Conservation (phyloP, 1,284 basidiomycete species). For the Cronartium quercuum region DNA sequence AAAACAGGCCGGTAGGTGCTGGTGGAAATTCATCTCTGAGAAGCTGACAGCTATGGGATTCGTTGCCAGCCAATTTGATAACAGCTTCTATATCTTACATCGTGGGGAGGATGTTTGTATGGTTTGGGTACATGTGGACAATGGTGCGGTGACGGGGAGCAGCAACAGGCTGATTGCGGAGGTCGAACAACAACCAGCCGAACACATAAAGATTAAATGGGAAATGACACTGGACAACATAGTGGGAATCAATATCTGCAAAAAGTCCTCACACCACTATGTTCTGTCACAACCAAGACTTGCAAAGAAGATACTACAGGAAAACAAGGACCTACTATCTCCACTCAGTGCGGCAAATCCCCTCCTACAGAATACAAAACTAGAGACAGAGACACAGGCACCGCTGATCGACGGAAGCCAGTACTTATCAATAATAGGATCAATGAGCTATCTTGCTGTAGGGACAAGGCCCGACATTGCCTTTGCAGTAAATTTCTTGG, state of each 20-base stretch:
- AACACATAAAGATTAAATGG: constrained; percentile 8
- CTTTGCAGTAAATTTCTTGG: neutral
- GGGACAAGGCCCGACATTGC: neutral
- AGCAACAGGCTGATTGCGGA: neutral
- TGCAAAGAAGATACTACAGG: neutral
- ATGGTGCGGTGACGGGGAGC: constrained; percentile 6
- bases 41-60: neutral
- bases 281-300: neutral
- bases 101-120: no score
- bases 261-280: neutral
- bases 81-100: neutral
- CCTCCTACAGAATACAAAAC: neutral
- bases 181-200: neutral
- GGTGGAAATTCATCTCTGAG: neutral
- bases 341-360: neutral
- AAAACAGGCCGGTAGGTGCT: constrained; percentile 12
- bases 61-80: neutral
- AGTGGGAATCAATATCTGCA: neutral
- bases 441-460: neutral
- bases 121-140: constrained; percentile 18
- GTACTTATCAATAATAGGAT: no score
- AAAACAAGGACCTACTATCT: constrained; percentile 1
- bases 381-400: neutral
- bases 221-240: neutral
- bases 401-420: neutral